phyloP scores from a whole-genome alignment of 2,329 filamentous ascomycete species.

The Magnaporthiopsis poae region DNA sequence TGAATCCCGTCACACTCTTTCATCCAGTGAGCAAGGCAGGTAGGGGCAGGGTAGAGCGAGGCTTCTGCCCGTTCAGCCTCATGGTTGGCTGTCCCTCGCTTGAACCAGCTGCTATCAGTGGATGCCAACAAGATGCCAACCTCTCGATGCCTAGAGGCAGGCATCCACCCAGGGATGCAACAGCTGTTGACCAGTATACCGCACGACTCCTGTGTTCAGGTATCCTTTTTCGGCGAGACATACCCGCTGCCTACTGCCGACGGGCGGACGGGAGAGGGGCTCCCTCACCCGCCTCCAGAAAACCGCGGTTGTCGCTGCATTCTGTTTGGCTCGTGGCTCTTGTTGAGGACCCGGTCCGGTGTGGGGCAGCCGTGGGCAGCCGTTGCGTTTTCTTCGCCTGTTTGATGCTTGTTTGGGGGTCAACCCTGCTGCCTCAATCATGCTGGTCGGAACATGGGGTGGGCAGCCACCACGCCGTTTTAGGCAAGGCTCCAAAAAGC shows the following conservation, averaged over 20 bases:
- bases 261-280: background rate
- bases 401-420: slow-evolving; percentile 38
- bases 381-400: slow-evolving; percentile 16
- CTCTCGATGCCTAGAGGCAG: background rate
- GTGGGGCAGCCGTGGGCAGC: background rate
- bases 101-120: background rate
- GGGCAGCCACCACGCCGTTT: slow-evolving; percentile 18
- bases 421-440: slow-evolving; percentile 28
- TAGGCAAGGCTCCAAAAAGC: slow-evolving; percentile 12
- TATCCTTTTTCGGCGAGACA: background rate
- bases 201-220: background rate
- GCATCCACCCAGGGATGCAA: background rate
- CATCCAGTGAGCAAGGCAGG: background rate
- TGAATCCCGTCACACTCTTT: background rate
- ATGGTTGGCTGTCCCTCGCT: background rate
- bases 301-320: background rate
- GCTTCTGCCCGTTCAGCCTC: background rate
- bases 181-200: background rate
- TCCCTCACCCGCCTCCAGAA: background rate
- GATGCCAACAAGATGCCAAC: background rate
- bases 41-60: no score
- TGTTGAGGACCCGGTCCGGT: slow-evolving; percentile 1
- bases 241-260: background rate
- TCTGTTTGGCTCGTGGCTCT: background rate
- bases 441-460: slow-evolving; percentile 29